phyloP scores from a whole-genome alignment of 2,329 filamentous ascomycete species.

The Cordyceps fumosorosea region DNA sequence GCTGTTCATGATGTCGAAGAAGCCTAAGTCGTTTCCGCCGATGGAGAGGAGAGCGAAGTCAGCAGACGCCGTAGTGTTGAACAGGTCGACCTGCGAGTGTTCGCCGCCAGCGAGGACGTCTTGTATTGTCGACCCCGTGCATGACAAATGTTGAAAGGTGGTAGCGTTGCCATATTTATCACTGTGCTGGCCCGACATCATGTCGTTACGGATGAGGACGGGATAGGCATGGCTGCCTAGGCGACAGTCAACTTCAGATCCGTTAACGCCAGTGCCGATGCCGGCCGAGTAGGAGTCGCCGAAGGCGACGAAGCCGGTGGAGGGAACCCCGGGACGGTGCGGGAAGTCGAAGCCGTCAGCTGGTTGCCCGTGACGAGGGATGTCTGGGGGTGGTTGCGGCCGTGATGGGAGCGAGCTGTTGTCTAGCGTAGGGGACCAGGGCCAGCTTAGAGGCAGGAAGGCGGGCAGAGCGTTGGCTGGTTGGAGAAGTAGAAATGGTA shows the following conservation, averaged over 20 bases:
- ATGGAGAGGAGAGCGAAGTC: constrained; percentile 42
- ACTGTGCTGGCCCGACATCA: constrained; percentile 18
- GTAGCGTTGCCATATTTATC: constrained; percentile 18
- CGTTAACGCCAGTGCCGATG: constrained; percentile 38
- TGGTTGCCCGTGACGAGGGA: neutral
- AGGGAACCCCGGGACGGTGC: constrained; percentile 13
- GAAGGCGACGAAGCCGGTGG: constrained; percentile 34
- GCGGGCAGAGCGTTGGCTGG: neutral
- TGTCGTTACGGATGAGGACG: constrained; percentile 32
- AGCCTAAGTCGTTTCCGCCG: constrained; percentile 43
- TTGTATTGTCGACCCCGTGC: constrained; percentile 37
- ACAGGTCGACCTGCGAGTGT: constrained; percentile 34
- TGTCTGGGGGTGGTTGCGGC: neutral
- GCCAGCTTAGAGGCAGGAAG: constrained; percentile 6
- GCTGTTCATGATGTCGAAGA: constrained; percentile 43
- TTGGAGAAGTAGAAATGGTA: neutral
- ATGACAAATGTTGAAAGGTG: constrained; percentile 40
- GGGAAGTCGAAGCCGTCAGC: constrained; percentile 11
- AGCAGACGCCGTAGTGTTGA: constrained; percentile 30
- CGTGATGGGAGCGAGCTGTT: neutral
- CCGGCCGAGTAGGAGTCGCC: constrained; percentile 43
- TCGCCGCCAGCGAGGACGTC: constrained; percentile 32
- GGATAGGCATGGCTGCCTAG: constrained; percentile 37
- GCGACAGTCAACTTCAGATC: constrained; percentile 35
- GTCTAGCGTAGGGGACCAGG: neutral